These are phyloP conservation scores for Nakaseomyces glabratus DNA, from an alignment of 1,139 yeast species.

Conservation along the genomic window DNA sequence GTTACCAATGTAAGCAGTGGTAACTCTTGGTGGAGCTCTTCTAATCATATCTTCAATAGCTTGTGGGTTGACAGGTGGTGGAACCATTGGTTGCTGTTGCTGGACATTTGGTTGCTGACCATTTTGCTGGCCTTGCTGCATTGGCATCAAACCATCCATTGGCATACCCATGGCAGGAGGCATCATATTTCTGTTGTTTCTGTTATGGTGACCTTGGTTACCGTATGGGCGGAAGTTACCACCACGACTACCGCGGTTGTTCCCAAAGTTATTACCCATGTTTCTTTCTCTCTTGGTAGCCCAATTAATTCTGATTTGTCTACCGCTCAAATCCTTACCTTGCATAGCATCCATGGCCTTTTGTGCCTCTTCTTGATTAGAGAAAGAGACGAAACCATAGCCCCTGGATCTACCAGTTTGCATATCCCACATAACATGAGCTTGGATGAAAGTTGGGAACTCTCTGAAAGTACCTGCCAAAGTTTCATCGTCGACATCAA, in stretches of 20 bases:
- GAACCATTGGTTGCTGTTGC: slow-evolving; percentile 23
- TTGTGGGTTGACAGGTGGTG: slow-evolving; percentile 39
- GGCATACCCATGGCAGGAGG: slow-evolving; percentile 22
- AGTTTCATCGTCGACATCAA: slow-evolving; percentile 74
- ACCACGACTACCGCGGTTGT: slow-evolving; percentile 21
- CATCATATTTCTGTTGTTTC: slow-evolving; percentile 16
- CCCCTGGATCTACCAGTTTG: slow-evolving; percentile 87
- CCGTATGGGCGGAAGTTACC: slow-evolving; percentile 16
- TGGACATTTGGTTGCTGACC: slow-evolving; percentile 9
- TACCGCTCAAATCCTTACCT: slow-evolving; percentile 62
- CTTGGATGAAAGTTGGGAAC: slow-evolving; percentile 61
- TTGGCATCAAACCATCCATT: slow-evolving; percentile 19
- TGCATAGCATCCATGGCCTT: slow-evolving; percentile 65
- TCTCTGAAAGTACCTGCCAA: slow-evolving; percentile 51
- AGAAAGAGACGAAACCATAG: slow-evolving; percentile 84
- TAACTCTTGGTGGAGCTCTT: slow-evolving; percentile 63
- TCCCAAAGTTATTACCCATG: slow-evolving; percentile 23
- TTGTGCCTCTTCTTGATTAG: slow-evolving; percentile 60
- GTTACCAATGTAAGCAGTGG: slow-evolving; percentile 86
- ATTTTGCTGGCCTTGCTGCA: slow-evolving; percentile 10
- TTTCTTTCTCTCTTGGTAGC: slow-evolving; percentile 62
- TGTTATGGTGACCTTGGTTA: slow-evolving; percentile 12
- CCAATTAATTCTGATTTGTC: slow-evolving; percentile 81
- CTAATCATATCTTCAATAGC: slow-evolving; percentile 61
- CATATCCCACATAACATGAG: slow-evolving; percentile 98